Conservation (phyloP, 2,329 filamentous ascomycete genomes). For the Clonostachys chloroleuca region DNA sequence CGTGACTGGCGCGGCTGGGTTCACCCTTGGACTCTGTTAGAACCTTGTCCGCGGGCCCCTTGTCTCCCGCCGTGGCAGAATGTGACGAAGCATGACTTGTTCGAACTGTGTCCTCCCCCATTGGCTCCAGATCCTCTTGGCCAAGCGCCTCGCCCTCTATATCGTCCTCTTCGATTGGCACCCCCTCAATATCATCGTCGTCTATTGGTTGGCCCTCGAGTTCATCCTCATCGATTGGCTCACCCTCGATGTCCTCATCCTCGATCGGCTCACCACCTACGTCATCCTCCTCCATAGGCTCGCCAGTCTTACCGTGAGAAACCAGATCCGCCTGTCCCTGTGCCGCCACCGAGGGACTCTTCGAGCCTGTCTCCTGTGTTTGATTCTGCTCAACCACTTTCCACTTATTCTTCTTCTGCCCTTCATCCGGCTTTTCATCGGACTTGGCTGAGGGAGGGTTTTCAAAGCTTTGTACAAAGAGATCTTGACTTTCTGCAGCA, state of each 20-base stretch:
- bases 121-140: conserved; percentile 40
- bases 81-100: conserved; percentile 10
- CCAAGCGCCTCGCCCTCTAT: conserved; percentile 34
- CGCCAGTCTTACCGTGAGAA: not conserved
- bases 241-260: conserved; percentile 44
- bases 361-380: not conserved
- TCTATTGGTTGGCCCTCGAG: conserved; percentile 32
- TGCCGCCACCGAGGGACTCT: not conserved
- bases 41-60: not conserved
- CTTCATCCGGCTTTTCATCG: conserved; percentile 20
- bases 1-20: not conserved
- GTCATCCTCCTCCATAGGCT: conserved; percentile 30
- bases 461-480: conserved; percentile 67
- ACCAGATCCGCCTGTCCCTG: not conserved
- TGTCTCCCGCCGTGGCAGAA: not conserved
- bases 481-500: conserved; percentile 66
- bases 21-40: not conserved
- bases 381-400: conserved; percentile 39
- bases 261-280: conserved; percentile 28
- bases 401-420: conserved; percentile 35
- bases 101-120: conserved; percentile 43
- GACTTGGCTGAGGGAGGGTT: conserved; percentile 51
- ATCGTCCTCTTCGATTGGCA: conserved; percentile 40
- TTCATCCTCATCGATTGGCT: conserved; percentile 35
- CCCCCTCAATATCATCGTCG: conserved; percentile 44